Conservation (phyloP, 2,329 filamentous ascomycete species). For the Penicillium olsonii region DNA sequence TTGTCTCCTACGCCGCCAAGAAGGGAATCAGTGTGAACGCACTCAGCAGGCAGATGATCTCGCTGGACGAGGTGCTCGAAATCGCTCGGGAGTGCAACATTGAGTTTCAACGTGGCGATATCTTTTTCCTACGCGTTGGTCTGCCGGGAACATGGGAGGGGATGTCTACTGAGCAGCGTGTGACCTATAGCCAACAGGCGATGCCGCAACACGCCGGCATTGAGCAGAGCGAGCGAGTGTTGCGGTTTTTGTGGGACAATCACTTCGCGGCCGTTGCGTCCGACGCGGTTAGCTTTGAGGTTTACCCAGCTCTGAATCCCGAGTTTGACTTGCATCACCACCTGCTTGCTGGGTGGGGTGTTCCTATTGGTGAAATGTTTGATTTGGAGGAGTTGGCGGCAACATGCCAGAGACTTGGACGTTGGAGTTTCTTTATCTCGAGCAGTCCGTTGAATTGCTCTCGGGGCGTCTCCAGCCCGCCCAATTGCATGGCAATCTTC, state of each 20-base stretch:
- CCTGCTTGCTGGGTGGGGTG: conserved; percentile 39
- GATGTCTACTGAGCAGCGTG: conserved; percentile 31
- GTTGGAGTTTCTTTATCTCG: conserved; percentile 43
- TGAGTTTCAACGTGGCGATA: conserved; percentile 38
- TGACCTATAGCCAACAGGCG: conserved; percentile 32
- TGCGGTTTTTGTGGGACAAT: conserved; percentile 62
- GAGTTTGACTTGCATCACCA: conserved; percentile 41
- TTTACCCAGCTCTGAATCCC: conserved; percentile 42
- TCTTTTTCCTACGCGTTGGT: conserved; percentile 43
- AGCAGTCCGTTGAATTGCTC: conserved; percentile 44
- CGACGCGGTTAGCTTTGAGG: conserved; percentile 61
- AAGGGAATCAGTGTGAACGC: conserved; percentile 34
- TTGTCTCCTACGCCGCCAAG: conserved; percentile 37
- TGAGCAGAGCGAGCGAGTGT: conserved; percentile 44
- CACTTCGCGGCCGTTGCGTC: conserved; percentile 61
- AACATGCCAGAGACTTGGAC: conserved; percentile 32
- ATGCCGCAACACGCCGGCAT: conserved; percentile 38
- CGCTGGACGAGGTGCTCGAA: conserved; percentile 37
- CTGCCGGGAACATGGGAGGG: conserved; percentile 36
- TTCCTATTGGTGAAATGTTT: conserved; percentile 45
- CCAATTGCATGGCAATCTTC: conserved; percentile 48
- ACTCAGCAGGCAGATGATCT: conserved; percentile 34
- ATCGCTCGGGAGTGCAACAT: conserved; percentile 40
- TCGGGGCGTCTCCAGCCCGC: conserved; percentile 43
- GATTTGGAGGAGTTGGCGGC: conserved; percentile 39